phyloP scores from a whole-genome alignment of 2,329 filamentous ascomycete genomes.

The Rhynchosporium graminicola region DNA sequence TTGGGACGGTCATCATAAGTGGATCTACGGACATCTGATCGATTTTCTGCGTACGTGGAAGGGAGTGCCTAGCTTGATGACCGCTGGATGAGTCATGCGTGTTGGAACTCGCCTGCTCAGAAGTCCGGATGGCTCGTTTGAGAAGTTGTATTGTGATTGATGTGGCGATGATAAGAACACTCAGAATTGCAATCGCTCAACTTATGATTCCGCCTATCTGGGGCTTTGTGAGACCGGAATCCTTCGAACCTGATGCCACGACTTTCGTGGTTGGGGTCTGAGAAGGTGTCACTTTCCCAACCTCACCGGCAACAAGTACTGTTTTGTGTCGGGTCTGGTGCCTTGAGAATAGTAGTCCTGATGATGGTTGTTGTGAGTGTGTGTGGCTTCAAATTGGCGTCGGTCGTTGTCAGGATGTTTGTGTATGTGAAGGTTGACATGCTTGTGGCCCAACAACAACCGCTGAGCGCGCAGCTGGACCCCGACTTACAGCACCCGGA shows the following conservation, averaged over 20 bases:
- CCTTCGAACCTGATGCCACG: conserved; percentile 42
- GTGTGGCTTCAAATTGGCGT: conserved; percentile 43
- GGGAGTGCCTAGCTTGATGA: conserved; percentile 14
- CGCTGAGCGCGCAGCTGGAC: conserved; percentile 49
- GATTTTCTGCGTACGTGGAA: conserved; percentile 23
- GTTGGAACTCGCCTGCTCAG: conserved; percentile 36
- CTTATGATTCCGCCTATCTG: conserved; percentile 56
- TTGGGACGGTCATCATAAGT: conserved; percentile 34
- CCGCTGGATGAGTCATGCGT: conserved; percentile 26
- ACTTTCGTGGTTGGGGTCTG: conserved; percentile 30
- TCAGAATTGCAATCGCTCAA: conserved; percentile 50
- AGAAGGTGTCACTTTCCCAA: conserved; percentile 30
- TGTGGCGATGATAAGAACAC: conserved; percentile 50
- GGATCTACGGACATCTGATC: conserved; percentile 37
- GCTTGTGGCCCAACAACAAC: conserved; percentile 54
- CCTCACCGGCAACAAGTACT: conserved; percentile 16
- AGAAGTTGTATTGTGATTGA: conserved; percentile 54
- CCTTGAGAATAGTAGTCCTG: conserved; percentile 44
- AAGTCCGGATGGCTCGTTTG: conserved; percentile 41
- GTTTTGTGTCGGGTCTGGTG: conserved; percentile 34
- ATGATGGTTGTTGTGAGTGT: conserved; percentile 45
- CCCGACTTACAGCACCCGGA: conserved; percentile 56
- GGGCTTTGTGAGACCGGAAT: conserved; percentile 35
- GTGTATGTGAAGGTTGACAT: conserved; percentile 50
- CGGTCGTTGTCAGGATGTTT: conserved; percentile 49